Percentiles rank a stretch among this genome's conserved stretches.
phyloP scores from a whole-genome alignment of 129 eudicot species.

The Flaveria trinervia region DNA sequence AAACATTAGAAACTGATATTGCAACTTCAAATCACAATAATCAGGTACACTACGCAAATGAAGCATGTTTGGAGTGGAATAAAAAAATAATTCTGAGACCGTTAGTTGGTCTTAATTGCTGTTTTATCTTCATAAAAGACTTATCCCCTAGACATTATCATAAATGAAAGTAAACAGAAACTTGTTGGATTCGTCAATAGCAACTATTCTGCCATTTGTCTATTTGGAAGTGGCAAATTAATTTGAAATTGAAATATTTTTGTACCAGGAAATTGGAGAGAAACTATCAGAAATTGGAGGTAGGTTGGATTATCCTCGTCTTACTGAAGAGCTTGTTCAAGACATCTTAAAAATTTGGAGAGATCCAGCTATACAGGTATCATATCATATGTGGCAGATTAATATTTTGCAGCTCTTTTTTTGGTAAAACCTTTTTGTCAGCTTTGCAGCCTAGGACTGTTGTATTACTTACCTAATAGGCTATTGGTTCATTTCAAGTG shows the following conservation, averaged over 20 bases:
- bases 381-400: constrained; percentile 4
- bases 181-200: not conserved
- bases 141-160: constrained; percentile 5
- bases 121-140: not conserved
- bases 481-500: constrained; percentile 19
- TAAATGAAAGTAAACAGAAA: constrained; percentile 15
- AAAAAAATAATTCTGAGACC: not conserved
- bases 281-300: constrained; percentile 89
- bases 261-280: constrained; percentile 81
- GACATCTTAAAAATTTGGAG: constrained; percentile 83
- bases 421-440: not conserved
- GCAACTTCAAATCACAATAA: not conserved
- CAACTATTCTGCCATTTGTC: not conserved
- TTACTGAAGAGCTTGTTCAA: constrained; percentile 68
- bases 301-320: constrained; percentile 77
- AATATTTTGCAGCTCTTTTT: not conserved
- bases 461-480: constrained; percentile 4
- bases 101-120: constrained; percentile 13
- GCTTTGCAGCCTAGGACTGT: not conserved
- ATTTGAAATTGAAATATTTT: constrained; percentile 7
- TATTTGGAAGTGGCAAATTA: constrained; percentile 8
- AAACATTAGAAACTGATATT: not conserved
- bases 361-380: constrained; percentile 93
- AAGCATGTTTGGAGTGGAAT: not conserved
- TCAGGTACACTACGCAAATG: not conserved